These are phyloP conservation scores for Oenanthe javanica DNA, from an alignment of 140 eudicot genomes.

Conservation along the genomic window DNA sequence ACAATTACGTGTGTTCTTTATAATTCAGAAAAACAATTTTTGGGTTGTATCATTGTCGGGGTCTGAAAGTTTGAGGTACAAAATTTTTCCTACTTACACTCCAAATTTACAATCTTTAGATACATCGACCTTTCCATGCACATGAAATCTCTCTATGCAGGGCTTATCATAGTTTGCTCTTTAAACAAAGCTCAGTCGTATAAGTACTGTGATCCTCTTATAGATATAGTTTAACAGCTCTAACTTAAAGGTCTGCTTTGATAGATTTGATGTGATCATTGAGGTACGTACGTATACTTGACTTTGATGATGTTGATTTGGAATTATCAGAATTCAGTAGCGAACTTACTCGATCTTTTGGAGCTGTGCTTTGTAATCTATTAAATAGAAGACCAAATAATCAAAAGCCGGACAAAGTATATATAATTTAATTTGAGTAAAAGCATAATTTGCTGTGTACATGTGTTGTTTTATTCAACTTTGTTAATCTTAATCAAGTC, in stretches of 20 bases:
- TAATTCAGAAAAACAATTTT: neutral
- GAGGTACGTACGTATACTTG: neutral
- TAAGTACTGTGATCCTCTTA: neutral
- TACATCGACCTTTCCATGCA: conserved; percentile 1
- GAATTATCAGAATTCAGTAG: neutral
- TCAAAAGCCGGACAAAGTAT: neutral
- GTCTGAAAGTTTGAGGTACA: neutral
- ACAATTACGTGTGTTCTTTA: neutral
- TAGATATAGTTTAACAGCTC: conserved; percentile 8
- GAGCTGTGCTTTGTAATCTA: neutral
- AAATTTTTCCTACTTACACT: neutral
- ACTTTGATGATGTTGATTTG: conserved; percentile 6
- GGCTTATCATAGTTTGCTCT: conserved; percentile 3
- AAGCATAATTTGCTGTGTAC: neutral
- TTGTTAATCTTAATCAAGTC: neutral
- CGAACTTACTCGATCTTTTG: neutral
- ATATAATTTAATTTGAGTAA: neutral
- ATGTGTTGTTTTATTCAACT: neutral
- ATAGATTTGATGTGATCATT: neutral
- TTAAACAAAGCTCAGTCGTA: neutral
- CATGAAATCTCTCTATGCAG: neutral
- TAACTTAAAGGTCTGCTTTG: conserved; percentile 8
- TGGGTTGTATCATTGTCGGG: neutral
- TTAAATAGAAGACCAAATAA: neutral
- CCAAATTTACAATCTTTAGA: neutral